These are phyloP conservation scores for Hypericum perforatum DNA, from an alignment of 345 rosid species.

Conservation along the genomic window DNA sequence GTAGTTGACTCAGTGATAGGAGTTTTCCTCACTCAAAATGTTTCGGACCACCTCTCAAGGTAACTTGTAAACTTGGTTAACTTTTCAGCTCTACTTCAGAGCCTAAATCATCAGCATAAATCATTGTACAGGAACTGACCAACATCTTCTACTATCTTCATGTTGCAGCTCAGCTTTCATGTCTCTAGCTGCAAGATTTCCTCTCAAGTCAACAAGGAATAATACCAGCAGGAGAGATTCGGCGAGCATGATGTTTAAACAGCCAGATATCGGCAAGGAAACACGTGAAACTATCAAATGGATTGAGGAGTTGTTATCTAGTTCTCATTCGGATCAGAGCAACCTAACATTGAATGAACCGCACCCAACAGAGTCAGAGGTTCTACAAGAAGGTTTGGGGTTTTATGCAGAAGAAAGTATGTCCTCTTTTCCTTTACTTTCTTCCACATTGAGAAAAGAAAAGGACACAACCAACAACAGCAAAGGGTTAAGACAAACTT, in stretches of 20 bases:
- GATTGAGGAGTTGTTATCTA: constrained; percentile 24
- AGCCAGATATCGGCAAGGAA: constrained; percentile 39
- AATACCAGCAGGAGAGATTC: constrained; percentile 17
- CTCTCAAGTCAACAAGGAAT: constrained; percentile 35
- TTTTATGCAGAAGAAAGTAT: constrained; percentile 32
- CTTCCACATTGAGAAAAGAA: constrained; percentile 24
- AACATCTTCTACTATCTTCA: constrained; percentile 13
- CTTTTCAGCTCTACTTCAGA: constrained; percentile 7
- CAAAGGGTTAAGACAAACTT: constrained; percentile 17
- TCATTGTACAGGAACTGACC: constrained; percentile 10
- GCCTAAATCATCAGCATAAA: constrained; percentile 1
- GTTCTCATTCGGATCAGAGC: constrained; percentile 27
- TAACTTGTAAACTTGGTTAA: constrained; percentile 19
- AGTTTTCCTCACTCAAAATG: constrained; percentile 93
- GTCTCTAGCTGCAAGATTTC: constrained; percentile 72
- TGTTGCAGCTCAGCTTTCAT: constrained; percentile 90
- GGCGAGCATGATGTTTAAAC: constrained; percentile 36
- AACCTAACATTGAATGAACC: constrained; percentile 24
- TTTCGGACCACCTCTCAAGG: constrained; percentile 97
- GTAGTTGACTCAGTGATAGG: constrained; percentile 96
- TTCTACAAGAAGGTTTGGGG: constrained; percentile 27
- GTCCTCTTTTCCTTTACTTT: constrained; percentile 35
- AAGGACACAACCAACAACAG: constrained; percentile 19
- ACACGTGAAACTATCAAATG: constrained; percentile 30
- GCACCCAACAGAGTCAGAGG: constrained; percentile 20